Base-by-base conservation (phyloP, 2,329 filamentous ascomycete species). In the Xylaria arbuscula region DNA sequence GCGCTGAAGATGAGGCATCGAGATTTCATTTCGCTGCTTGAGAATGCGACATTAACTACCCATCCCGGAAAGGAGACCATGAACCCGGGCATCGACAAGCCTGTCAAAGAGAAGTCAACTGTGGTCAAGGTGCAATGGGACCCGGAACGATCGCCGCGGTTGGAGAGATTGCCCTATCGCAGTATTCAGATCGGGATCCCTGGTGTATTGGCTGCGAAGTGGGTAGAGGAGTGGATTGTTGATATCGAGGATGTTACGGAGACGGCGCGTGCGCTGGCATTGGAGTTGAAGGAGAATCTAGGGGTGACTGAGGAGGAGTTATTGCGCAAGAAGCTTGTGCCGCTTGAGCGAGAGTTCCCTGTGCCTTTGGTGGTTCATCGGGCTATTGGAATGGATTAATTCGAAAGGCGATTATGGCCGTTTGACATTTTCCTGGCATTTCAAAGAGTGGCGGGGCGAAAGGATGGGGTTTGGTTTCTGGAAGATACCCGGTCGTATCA, bases 151-250 rank as follows among this genome's bases (percentile, higher is more conserved):
- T 80, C 81, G 28, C 76, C 83, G 1, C 74, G 76, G 42, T 75
- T 89, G 11, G 82, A 76, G 11, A 81, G 78, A 69, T 69, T 89
- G 60, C 76, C 73, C 8, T 83, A 87, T 73, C 79, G 88, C 50
- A 89, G 86, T 73, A 87, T 90, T 36, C 88, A 90, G 80, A 86
- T 90, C 70, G 88, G 88, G 0, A 83, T 90, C n/a, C 83, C 85
- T 1, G 81, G 77, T 2, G 76, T 75, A 1, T n/a, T 55, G 32
- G 83, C 83, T 40, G 76, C 77, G 34, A 77, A 73, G 34, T 89
- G 85, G 83, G 79, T 83, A 3, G 79, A 82, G 45, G 80, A 86
- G 50, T 85, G 85, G 81, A 86, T 89, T 71, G 78, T 83, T 4
- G 79, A 78, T 4, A 87, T 90, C 64, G 82, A 86, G 62, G 88